Conservation (phyloP, 140 eudicot species). For the Stevia rebaudiana region DNA sequence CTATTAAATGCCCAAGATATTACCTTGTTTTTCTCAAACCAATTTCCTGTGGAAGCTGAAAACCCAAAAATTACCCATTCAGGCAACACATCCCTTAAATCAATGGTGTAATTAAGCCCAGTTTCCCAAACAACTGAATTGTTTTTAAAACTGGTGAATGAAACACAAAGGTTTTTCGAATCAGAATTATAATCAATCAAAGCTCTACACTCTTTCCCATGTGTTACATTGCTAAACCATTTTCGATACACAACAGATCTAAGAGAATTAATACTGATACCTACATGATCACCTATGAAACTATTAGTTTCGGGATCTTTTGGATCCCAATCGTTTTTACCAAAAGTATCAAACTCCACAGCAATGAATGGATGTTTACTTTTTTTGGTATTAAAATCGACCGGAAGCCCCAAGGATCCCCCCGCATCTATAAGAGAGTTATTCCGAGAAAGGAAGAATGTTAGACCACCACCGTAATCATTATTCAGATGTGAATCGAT, state of each 20-base stretch:
- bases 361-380: conserved; percentile 28
- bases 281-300: conserved; percentile 15
- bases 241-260: neutral
- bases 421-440: neutral
- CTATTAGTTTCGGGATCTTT: neutral
- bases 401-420: conserved; percentile 31
- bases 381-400: neutral
- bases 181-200: conserved; percentile 18
- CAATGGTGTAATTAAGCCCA: conserved; percentile 17
- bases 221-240: conserved; percentile 18
- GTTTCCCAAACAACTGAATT: neutral
- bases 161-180: conserved; percentile 23
- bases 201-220: conserved; percentile 20
- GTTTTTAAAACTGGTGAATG: conserved; percentile 15
- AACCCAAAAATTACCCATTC: conserved; percentile 33
- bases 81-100: conserved; percentile 17
- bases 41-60: conserved; percentile 33
- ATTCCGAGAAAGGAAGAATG: conserved; percentile 31
- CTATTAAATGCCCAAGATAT: conserved; percentile 18
- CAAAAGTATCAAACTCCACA: conserved; percentile 40
- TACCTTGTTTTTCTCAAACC: neutral
- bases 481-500: neutral
- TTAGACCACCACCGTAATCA: conserved; percentile 15
- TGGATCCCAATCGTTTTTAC: conserved; percentile 29
- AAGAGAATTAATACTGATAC: conserved; percentile 13